Percentiles rank a stretch among this genome's conserved stretches.
Conservation (phyloP, 2,329 filamentous ascomycete genomes). For the Aspergillus caelatus region DNA sequence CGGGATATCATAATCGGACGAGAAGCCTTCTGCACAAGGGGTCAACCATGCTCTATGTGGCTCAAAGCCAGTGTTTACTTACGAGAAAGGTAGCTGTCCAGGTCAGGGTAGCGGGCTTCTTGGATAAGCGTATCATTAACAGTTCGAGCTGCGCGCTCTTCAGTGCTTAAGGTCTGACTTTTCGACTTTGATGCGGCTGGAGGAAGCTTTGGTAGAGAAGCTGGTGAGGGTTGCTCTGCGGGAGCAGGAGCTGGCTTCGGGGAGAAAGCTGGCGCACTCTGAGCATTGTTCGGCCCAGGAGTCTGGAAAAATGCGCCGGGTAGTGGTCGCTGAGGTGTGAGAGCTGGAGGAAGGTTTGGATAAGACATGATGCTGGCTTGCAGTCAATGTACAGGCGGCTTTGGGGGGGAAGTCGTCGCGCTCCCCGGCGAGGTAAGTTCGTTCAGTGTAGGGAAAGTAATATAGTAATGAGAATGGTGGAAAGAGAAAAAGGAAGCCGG, state of each 20-base stretch:
- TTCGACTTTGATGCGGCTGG: conserved; percentile 46
- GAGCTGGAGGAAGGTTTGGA: conserved; percentile 36
- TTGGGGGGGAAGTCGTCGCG: conserved; percentile 19
- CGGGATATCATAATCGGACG: conserved; percentile 86
- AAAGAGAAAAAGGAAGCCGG: conserved; percentile 4
- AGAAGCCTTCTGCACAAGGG: conserved; percentile 70
- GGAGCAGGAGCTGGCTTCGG: conserved; percentile 28
- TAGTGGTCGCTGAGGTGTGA: conserved; percentile 44
- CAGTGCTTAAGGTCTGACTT: conserved; percentile 62
- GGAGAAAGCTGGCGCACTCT: conserved; percentile 40
- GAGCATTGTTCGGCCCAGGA: conserved; percentile 40
- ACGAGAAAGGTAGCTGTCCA: conserved; percentile 89
- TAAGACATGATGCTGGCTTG: conserved; percentile 43
- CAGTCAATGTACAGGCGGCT: conserved; percentile 9
- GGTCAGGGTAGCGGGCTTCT: conserved; percentile 81
- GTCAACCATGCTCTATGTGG: conserved; percentile 7
- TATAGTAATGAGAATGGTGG: conserved; percentile 11
- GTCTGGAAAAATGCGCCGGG: conserved; percentile 47
- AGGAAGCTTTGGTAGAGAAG: conserved; percentile 38
- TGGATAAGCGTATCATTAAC: conserved; percentile 77
- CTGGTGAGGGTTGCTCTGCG: conserved; percentile 34
- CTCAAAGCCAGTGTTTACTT: conserved; percentile 45
- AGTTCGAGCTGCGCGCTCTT: conserved; percentile 78
- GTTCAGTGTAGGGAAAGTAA: conserved; percentile 22
- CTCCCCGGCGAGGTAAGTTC: conserved; percentile 26